These are phyloP conservation scores for Rhodotorula glutinis DNA, from an alignment of 1,284 basidiomycete genomes.

Conservation along the genomic window DNA sequence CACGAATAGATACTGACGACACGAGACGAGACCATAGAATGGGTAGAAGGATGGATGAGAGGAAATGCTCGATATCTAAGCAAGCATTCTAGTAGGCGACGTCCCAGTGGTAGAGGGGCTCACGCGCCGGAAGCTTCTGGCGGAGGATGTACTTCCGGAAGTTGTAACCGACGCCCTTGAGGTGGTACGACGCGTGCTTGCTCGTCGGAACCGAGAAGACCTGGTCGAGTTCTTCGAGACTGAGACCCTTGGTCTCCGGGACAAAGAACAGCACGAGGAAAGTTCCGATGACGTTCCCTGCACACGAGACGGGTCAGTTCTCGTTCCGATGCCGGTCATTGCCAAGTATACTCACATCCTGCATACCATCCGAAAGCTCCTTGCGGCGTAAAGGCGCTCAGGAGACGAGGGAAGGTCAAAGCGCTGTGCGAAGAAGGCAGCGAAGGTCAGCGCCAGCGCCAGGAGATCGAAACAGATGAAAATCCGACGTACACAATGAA, in stretches of 20 bases:
- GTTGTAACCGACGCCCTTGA: conserved; percentile 51
- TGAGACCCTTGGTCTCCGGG: conserved; percentile 62
- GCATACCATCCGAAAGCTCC: conserved; percentile 45
- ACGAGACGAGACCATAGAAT: too few relatives aligned
- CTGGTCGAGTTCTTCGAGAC: conserved; percentile 60
- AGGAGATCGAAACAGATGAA: too few relatives aligned
- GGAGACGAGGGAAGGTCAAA: conserved; percentile 46
- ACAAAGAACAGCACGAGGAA: conserved; percentile 49
- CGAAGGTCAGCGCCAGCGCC: background rate
- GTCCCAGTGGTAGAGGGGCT: conserved; percentile 58
- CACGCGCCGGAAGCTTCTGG: conserved; percentile 52
- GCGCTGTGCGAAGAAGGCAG: conserved; percentile 12
- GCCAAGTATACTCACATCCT: background rate
- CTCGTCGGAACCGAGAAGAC: conserved; percentile 56
- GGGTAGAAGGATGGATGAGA: too few relatives aligned
- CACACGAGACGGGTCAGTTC: conserved; percentile 30
- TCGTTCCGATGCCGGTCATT: background rate
- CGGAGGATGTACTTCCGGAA: conserved; percentile 62
- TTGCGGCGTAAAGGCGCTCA: conserved; percentile 39
- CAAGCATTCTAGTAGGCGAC: background rate
- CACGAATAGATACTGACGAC: too few relatives aligned
- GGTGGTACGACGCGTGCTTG: background rate
- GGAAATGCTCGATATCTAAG: too few relatives aligned
- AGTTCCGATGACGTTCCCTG: conserved; percentile 52
- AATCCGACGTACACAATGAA: background rate